Base-by-base conservation (phyloP, 2,329 filamentous ascomycete genomes). In the Alternaria sp. region DNA sequence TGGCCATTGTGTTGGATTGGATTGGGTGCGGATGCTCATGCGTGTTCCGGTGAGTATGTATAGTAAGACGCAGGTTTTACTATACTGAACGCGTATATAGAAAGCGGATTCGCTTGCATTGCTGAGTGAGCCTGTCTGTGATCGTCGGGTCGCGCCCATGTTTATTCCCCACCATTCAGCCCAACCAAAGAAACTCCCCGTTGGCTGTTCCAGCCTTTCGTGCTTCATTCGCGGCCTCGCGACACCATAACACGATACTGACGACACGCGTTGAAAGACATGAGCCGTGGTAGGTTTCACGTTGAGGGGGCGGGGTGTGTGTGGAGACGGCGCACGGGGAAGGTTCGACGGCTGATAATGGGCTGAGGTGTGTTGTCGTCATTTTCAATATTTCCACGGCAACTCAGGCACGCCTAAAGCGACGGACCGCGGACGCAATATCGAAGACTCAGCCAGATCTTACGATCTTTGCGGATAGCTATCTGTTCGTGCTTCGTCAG, bases 201-300 rank as follows among this genome's bases (percentile, higher is more conserved):
- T 52, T 52, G 40, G 11, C 55, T 26, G 21, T 13, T 25, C 32
- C 57, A 28, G 52, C 53, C 23, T 53, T 51, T 58, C 19, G 23
- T 59, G 55, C 17, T 40, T 43, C 50, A 43, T 36, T 49, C 36
- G 49, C 30, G 44, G 40, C 57, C 51, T 63, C 61, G 26, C 53
- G 60, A 49, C 56, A 53, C 32, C 49, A 59, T 47, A 36, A 52
- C 55, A 43, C 53, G 52, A 43, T 53, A 47, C 55, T 61, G 61
- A 66, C 58, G 58, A 61, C 64, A 66, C 61, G 63, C 63, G 60
- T 57, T 59, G 28, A 36, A 25, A 28, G 51, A 36, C 36, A 21
- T 50, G 32, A 62, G 53, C 59, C 58, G 59, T 62, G 21, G 19
- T 45, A 50, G 47, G 64, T 67, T 67, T 67, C 61, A 57, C 26